phyloP scores from a whole-genome alignment of 1,284 basidiomycete genomes.

The Melampsora occidentalis region DNA sequence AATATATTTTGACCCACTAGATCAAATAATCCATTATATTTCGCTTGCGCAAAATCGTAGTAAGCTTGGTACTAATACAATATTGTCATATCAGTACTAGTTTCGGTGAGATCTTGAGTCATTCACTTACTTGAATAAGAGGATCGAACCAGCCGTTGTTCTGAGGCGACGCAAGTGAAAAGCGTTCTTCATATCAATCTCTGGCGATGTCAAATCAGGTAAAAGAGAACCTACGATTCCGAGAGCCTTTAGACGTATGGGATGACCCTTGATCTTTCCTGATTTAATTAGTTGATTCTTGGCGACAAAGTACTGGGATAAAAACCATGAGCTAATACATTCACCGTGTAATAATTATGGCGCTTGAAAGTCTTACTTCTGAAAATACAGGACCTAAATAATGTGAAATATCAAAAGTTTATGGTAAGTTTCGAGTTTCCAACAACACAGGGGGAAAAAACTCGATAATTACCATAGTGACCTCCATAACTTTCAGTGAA shows the following conservation, averaged over 20 bases:
- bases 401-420: neutral
- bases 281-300: constrained; percentile 35
- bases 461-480: constrained; percentile 28
- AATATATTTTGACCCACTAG: constrained; percentile 5
- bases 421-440: neutral
- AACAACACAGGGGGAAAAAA: neutral
- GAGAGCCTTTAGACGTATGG: constrained; percentile 21
- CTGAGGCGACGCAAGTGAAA: constrained; percentile 1
- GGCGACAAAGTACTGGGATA: constrained; percentile 29
- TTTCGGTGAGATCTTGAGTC: neutral
- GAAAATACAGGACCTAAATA: constrained; percentile 33
- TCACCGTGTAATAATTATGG: neutral
- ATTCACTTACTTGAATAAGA: constrained; percentile 17
- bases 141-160: constrained; percentile 43
- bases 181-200: neutral
- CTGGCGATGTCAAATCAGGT: neutral
- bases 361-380: constrained; percentile 24
- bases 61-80: constrained; percentile 24
- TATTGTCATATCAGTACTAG: neutral
- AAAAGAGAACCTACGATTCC: constrained; percentile 31
- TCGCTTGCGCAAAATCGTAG: constrained; percentile 39
- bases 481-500: constrained; percentile 44
- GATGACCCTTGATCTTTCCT: constrained; percentile 13
- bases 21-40: constrained; percentile 36
- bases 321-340: neutral